Percentiles rank a stretch among this genome's conserved stretches.
phyloP scores from a whole-genome alignment of 805 yeast genomes.

The Metschnikowia peoriensis region DNA sequence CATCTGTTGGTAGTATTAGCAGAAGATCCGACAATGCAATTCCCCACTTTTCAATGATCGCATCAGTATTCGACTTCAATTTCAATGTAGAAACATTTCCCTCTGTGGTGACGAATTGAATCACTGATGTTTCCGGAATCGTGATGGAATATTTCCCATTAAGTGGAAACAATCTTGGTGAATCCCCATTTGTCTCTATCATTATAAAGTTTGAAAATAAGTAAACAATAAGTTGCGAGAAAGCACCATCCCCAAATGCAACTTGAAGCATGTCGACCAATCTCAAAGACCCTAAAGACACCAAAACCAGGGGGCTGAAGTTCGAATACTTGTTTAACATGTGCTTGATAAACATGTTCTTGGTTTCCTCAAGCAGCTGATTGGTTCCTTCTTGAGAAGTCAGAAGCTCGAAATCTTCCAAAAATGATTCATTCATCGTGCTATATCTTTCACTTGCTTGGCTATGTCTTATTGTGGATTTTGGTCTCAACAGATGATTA shows the following conservation, averaged over 20 bases:
- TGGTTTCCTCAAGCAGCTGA: conserved; percentile 23
- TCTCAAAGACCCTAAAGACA: conserved; percentile 34
- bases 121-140: conserved; percentile 25
- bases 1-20: conserved; percentile 33
- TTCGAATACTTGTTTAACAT: conserved; percentile 25
- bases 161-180: conserved; percentile 15
- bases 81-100: conserved; percentile 16
- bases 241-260: conserved; percentile 15
- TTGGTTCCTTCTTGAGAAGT: neutral
- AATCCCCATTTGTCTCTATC: conserved; percentile 19
- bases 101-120: conserved; percentile 18
- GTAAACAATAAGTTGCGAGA: conserved; percentile 22
- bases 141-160: conserved; percentile 12
- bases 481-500: conserved; percentile 12
- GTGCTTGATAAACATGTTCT: conserved; percentile 28
- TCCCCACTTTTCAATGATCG: conserved; percentile 45
- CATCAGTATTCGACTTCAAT: conserved; percentile 27
- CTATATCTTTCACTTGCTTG: neutral
- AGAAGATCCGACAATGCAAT: conserved; percentile 36
- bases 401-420: neutral
- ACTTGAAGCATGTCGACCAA: conserved; percentile 35
- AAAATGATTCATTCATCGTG: neutral
- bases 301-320: conserved; percentile 26
- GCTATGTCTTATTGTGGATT: neutral
- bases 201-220: conserved; percentile 35